Percentiles rank a stretch among this genome's conserved stretches.
These are phyloP conservation scores for Diplosphaera chodatii DNA, from an alignment of 139 green algal genomes.

Conservation along the genomic window DNA sequence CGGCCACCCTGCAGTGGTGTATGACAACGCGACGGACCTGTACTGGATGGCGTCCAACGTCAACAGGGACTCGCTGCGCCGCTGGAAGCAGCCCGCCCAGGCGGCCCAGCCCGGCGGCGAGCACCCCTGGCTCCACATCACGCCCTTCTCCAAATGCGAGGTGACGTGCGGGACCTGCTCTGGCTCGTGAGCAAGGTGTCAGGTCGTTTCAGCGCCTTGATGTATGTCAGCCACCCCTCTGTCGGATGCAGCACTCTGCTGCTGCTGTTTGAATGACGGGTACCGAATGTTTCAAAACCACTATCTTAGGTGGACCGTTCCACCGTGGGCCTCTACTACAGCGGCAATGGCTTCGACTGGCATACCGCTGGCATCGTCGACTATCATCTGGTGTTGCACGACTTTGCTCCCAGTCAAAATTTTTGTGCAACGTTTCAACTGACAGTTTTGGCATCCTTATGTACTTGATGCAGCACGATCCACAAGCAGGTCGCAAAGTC, in stretches of 20 bases:
- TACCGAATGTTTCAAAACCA: no score
- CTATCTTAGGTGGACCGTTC: slow-evolving; percentile 16
- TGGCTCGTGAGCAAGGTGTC: no score
- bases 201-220: no score
- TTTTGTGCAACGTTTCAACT: no score
- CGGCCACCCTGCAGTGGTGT: slow-evolving; percentile 22
- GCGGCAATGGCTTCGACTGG: slow-evolving; percentile 21
- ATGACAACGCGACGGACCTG: slow-evolving; percentile 21
- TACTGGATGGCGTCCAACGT: slow-evolving; percentile 31
- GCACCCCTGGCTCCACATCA: slow-evolving; percentile 22
- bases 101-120: background rate
- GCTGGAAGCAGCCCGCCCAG: slow-evolving; percentile 24
- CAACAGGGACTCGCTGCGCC: slow-evolving; percentile 12
- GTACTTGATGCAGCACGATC: no score
- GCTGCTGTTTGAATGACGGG: no score
- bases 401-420: no score
- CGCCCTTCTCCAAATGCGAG: slow-evolving; percentile 18
- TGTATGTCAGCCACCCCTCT: no score
- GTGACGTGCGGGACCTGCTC: no score
- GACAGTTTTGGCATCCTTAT: no score
- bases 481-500: no score
- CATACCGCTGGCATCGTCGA: slow-evolving; percentile 16
- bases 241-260: no score
- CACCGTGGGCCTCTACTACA: slow-evolving; percentile 19
- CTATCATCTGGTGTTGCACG: slow-evolving; percentile 23